Percentiles rank a stretch among this genome's conserved stretches.
These are phyloP conservation scores for Mentha longifolia DNA, from an alignment of 257 asterid genomes.

Conservation along the genomic window DNA sequence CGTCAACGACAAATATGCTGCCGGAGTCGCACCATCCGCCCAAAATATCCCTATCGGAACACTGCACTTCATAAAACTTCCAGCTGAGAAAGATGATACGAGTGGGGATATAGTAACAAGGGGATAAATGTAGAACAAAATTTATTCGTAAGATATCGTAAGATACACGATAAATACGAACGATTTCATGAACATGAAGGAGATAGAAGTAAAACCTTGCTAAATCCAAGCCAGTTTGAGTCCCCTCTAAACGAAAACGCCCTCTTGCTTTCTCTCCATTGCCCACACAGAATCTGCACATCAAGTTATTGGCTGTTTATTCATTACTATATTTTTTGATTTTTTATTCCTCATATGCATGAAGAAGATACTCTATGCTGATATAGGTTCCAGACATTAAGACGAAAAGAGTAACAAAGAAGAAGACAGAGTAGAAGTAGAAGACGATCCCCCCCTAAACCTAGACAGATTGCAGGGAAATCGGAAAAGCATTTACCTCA, in stretches of 20 bases:
- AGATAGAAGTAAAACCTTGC: conserved; percentile 57
- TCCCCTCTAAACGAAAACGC: conserved; percentile 88
- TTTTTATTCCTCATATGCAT: no score
- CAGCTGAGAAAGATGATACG: no score
- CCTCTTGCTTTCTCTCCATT: conserved; percentile 68
- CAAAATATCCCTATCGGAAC: conserved; percentile 48
- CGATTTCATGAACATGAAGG: neutral
- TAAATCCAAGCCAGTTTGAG: conserved; percentile 98
- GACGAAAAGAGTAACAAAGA: neutral
- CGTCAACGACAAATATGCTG: conserved; percentile 57
- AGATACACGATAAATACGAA: neutral
- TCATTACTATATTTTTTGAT: no score
- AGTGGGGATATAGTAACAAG: neutral
- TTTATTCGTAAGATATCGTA: neutral
- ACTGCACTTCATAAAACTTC: conserved; percentile 32
- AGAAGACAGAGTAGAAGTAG: neutral
- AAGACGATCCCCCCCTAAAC: neutral
- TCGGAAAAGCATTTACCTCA: conserved; percentile 58
- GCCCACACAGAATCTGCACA: conserved; percentile 76
- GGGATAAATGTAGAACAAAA: neutral
- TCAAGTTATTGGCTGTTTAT: neutral
- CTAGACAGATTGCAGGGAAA: neutral
- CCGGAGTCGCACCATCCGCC: conserved; percentile 68
- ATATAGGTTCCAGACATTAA: no score
- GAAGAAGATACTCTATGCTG: no score